Percentiles rank a stretch among this genome's conserved stretches.
Conservation (phyloP, 768 basidiomycete species). For the Chalciporus pseudorubinellus region DNA sequence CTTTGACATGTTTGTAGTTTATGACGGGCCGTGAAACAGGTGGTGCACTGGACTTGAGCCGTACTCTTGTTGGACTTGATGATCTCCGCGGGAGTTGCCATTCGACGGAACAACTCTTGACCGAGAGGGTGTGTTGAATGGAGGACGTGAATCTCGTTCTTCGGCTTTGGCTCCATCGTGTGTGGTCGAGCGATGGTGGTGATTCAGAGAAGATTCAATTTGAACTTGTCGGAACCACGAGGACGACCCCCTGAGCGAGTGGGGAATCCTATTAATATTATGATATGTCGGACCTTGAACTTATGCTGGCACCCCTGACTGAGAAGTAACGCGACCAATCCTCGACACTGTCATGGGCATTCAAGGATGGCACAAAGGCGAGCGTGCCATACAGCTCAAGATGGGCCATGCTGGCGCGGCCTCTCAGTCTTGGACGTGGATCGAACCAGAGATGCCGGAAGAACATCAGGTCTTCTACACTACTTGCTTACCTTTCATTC, state of each 20-base stretch:
- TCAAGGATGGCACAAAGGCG: conserved; percentile 46
- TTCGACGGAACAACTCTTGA: conserved; percentile 2
- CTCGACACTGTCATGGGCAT: conserved; percentile 21
- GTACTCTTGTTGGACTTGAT: conserved; percentile 7
- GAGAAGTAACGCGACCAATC: too few species aligned
- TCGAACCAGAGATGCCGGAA: conserved; percentile 47
- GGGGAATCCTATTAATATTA: too few species aligned
- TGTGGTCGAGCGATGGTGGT: not conserved
- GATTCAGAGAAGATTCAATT: too few species aligned
- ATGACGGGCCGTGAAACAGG: conserved; percentile 7
- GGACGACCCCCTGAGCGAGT: too few species aligned
- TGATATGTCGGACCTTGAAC: too few species aligned
- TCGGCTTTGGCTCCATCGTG: conserved; percentile 2
- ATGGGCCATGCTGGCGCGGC: conserved; percentile 42
- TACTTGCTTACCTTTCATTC: conserved; percentile 51
- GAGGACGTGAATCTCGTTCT: conserved; percentile 1
- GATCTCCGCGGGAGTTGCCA: conserved; percentile 8
- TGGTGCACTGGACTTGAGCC: conserved; percentile 10
- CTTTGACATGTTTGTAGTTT: conserved; percentile 14
- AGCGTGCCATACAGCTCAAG: conserved; percentile 47
- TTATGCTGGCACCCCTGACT: too few species aligned
- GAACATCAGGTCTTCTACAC: conserved; percentile 51
- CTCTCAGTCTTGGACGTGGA: conserved; percentile 36
- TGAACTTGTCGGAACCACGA: too few species aligned
- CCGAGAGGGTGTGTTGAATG: conserved; percentile 14